Base-by-base conservation (phyloP, 805 yeast genomes). In the Grigorovia jiainica region DNA sequence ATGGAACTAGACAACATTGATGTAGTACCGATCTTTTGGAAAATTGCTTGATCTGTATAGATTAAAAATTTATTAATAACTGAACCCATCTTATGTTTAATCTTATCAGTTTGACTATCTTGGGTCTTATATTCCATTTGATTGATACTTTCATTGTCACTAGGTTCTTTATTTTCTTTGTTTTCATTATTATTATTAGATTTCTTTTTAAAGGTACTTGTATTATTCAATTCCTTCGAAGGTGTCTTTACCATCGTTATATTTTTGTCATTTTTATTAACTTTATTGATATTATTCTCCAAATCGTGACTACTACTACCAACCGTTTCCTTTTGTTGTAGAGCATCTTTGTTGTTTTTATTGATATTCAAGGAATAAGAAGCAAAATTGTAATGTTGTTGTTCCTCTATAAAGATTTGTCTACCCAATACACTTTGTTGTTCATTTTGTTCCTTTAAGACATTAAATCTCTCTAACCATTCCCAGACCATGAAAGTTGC, bases 401-500 rank as follows among this genome's bases (percentile, higher is more conserved):
- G 60, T 41, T 79, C 87, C 43, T 82, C 89, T 47, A 81, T 90
- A 54, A 76, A 81, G 35, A 82, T 74, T 15, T 78, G 78, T 45
- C 94, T 65, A 1, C 95, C 95, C 32, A 86, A 57, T 5, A 84
- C 73, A 7, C 90, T 85, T 45, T 78, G 79, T 34, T 77, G 76
- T 51, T 83, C 89, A 41, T 72, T 71, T 13, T 64, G 65, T 47
- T 75, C 73, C 61, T 77, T 78, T 33, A 80, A 58, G 10, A 72
- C 66, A 39, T 73, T 72, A 42, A 80, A 69, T 47, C 82, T 68
- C 53, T 82, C 83, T 46, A 82, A 72, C 90, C 94, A 86, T 59
- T 84, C 94, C 92, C 94, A 83, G 1, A 84, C 84, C 9, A 81
- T 70, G 6, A 82, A 82, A 24, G 85, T 82, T 29, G 85, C 73